Base-by-base conservation (phyloP, 495 filamentous ascomycete genomes). In the Lophium mytilinum region DNA sequence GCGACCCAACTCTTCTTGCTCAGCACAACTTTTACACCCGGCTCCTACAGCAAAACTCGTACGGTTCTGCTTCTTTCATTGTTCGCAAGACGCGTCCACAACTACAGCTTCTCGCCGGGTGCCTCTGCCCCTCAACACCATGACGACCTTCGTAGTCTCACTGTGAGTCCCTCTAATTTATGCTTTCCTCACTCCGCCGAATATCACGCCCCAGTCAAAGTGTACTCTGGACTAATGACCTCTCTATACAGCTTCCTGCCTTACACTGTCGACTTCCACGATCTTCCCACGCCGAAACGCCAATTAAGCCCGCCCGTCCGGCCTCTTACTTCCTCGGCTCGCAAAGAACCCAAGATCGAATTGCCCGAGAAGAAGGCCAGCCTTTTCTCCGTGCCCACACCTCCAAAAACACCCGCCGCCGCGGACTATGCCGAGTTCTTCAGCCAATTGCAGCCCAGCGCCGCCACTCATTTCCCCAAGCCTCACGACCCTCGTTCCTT, bases 261-360 rank as follows among this genome's bases (percentile, higher is more conserved):
- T 6, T 88, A 94, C 66, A 96, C 91, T 2, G 76, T 95, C 61
- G 83, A 92, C 66, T 96, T 95, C 61, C 69, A 78, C 57, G 57
- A 66, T 56, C 64, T 59, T 53, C 35, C 67, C 52, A 18, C 50
- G 11, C 52, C 43, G 19, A 12, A 9, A 37, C 57, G 24, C 15
- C 12, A 11, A 36, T 45, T 53, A 43, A 59, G 37, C 42, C 58
- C n/a, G 30, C 33, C 19, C 15, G 42, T 53, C 6, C 52, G 51
- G 37, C 17, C 53, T 9, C 52, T 49, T 37, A 30, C 40, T 33
- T 49, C 51, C 17, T 35, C 50, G 4, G 45, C 39, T 9, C 59
- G 61, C 3, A 60, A 47, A 30, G 56, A 39, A 37, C 65, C 50
- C 58, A 74, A 43, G 65, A 66, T 55, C 72, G 73, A 55, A 72